A percentile compares a stretch with the other conserved stretches of the same genome.
phyloP scores from a whole-genome alignment of 2,329 filamentous ascomycete species.

The Arthroderma sp. region DNA sequence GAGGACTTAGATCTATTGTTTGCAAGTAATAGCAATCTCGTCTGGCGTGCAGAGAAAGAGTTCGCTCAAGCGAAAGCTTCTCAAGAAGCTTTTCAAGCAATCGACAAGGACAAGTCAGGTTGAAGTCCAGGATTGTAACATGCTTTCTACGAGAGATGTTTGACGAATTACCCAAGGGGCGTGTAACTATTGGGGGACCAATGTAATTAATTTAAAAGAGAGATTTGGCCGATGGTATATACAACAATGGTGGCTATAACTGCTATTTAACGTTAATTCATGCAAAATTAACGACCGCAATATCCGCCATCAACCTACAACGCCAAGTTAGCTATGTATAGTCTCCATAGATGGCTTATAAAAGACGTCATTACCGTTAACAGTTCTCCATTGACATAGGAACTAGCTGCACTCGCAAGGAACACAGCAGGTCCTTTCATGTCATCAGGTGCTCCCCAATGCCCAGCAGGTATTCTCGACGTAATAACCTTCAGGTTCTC shows the following conservation, averaged over 20 bases:
- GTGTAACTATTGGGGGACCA: too few relatives aligned
- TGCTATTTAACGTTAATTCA: background rate
- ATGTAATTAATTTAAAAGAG: background rate
- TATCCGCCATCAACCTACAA: conserved; percentile 10
- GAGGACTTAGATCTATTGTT: background rate
- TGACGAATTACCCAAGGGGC: background rate
- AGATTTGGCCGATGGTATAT: background rate
- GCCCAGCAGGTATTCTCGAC: conserved; percentile 11
- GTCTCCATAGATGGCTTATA: background rate
- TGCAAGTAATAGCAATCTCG: background rate
- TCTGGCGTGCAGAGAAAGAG: background rate
- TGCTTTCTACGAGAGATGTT: background rate
- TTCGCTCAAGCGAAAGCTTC: background rate
- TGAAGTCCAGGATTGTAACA: background rate
- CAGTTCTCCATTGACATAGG: conserved; percentile 41
- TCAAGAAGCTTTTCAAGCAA: background rate
- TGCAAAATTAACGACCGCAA: conserved; percentile 4
- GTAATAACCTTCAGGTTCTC: conserved; percentile 9
- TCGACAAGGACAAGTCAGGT: background rate
- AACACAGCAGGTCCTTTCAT: conserved; percentile 13
- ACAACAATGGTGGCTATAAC: too few relatives aligned
- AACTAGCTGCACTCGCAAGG: conserved; percentile 14
- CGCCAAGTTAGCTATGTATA: background rate
- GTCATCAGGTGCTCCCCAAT: conserved; percentile 14
- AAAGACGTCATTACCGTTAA: conserved; percentile 5